phyloP scores from a whole-genome alignment of 805 yeast species.

The Spathaspora arborariae region DNA sequence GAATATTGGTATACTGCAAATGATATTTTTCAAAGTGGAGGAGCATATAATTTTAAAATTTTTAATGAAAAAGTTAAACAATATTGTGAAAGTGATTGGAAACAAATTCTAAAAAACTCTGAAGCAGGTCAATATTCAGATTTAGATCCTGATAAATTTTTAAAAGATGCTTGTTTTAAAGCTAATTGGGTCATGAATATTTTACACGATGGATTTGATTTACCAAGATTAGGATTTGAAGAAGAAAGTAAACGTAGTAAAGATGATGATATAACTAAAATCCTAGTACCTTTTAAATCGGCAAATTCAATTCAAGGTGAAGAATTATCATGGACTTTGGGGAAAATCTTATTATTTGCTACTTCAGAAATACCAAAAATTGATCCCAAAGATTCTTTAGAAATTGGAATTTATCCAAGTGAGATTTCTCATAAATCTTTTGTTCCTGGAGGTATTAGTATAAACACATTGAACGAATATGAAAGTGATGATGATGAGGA shows the following conservation, averaged over 20 bases:
- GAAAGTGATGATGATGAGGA: conserved; percentile 13
- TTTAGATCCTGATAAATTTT: conserved; percentile 45
- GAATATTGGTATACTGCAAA: conserved; percentile 98
- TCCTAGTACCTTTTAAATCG: conserved; percentile 69
- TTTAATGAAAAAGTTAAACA: conserved; percentile 64
- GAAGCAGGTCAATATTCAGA: conserved; percentile 56
- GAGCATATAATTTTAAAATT: conserved; percentile 72
- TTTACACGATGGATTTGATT: conserved; percentile 86
- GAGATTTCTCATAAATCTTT: conserved; percentile 28
- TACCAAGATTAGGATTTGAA: conserved; percentile 63
- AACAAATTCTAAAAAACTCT: conserved; percentile 42
- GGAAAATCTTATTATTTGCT: conserved; percentile 80
- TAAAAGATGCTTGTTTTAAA: conserved; percentile 84
- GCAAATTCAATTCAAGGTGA: conserved; percentile 76
- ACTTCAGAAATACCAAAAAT: conserved; percentile 53
- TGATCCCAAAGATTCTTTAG: conserved; percentile 11
- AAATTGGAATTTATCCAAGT: conserved; percentile 42
- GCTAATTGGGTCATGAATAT: conserved; percentile 92
- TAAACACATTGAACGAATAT: conserved; percentile 13
- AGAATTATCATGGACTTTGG: conserved; percentile 94
- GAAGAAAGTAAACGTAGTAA: conserved; percentile 18
- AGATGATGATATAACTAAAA: conserved; percentile 19
- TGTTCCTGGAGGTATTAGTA: conserved; percentile 21
- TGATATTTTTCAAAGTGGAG: conserved; percentile 85
- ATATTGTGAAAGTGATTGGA: conserved; percentile 81